These are phyloP conservation scores for Penicillium tannophilum DNA, from an alignment of 495 filamentous ascomycete genomes.

Conservation along the genomic window DNA sequence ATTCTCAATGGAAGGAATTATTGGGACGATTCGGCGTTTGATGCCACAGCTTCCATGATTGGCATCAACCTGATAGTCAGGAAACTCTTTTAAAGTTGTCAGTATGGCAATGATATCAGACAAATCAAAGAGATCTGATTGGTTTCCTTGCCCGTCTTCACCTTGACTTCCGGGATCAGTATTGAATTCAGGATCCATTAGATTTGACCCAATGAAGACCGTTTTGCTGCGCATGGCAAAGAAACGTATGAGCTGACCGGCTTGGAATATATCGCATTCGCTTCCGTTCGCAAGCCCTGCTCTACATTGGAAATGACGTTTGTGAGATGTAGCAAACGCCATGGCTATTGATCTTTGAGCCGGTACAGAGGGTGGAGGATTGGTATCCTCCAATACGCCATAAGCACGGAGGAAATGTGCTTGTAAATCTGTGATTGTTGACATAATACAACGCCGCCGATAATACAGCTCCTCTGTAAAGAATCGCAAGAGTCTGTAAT, in stretches of 20 bases:
- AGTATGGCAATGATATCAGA: constrained; percentile 56
- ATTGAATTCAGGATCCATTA: constrained; percentile 45
- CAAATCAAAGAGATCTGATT: constrained; percentile 19
- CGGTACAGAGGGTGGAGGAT: constrained; percentile 8
- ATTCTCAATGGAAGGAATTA: constrained; percentile 66
- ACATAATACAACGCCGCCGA: constrained; percentile 69
- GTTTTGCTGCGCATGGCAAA: constrained; percentile 55
- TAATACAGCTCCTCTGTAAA: constrained; percentile 67
- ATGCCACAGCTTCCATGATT: constrained; percentile 80
- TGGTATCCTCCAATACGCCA: constrained; percentile 40
- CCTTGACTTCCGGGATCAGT: constrained; percentile 15
- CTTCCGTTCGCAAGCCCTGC: constrained; percentile 73
- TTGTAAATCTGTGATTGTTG: constrained; percentile 76
- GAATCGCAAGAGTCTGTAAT: background rate
- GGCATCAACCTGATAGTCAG: constrained; percentile 77
- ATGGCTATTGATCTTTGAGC: constrained; percentile 12
- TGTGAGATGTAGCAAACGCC: constrained; percentile 20
- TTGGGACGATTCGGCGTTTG: constrained; percentile 63
- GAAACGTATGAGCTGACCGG: constrained; percentile 85
- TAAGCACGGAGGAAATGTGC: constrained; percentile 72
- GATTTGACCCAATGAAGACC: constrained; percentile 50
- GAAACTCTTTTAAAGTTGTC: constrained; percentile 59
- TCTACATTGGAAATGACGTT: constrained; percentile 64
- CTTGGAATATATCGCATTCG: constrained; percentile 82
- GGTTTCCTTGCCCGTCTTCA: constrained; percentile 10